These are phyloP conservation scores for Afroboletus lepidellus DNA, from an alignment of 1,284 basidiomycete species.

Conservation along the genomic window DNA sequence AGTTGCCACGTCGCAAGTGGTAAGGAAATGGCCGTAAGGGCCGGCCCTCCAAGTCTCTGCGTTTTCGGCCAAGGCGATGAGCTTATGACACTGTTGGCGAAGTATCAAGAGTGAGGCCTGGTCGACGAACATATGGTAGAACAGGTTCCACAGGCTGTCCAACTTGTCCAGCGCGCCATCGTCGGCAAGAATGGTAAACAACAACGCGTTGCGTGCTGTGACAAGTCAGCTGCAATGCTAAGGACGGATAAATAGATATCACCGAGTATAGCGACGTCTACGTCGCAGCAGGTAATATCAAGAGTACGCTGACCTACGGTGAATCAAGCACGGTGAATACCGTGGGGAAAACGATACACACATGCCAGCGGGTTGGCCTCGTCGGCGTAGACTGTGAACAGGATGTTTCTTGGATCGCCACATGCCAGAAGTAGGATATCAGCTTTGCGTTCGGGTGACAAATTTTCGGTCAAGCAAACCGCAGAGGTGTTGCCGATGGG, in stretches of 20 bases:
- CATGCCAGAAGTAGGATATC: constrained; percentile 52
- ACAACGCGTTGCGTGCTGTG: constrained; percentile 35
- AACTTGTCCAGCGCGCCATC: constrained; percentile 14
- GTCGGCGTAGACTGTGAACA: constrained; percentile 43
- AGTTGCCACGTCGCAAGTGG: constrained; percentile 39
- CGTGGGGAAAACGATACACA: not conserved
- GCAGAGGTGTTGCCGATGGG: constrained; percentile 58
- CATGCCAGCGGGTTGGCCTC: constrained; percentile 4
- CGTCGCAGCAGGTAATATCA: constrained; percentile 62
- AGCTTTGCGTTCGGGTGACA: constrained; percentile 46
- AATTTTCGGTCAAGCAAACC: constrained; percentile 45
- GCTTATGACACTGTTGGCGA: constrained; percentile 43
- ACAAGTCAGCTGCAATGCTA: not conserved
- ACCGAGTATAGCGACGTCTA: constrained; percentile 58
- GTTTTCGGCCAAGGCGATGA: constrained; percentile 38
- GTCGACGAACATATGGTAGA: constrained; percentile 55
- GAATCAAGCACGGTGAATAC: not conserved
- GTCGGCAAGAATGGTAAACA: constrained; percentile 39
- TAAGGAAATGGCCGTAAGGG: constrained; percentile 40
- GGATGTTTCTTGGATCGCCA: constrained; percentile 53
- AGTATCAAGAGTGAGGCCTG: constrained; percentile 38
- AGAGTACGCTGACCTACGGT: constrained; percentile 35
- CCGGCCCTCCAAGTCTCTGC: constrained; percentile 44
- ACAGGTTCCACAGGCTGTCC: constrained; percentile 50
- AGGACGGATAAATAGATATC: not conserved